phyloP scores from a whole-genome alignment of 345 rosid genomes.

The Salix exigua region DNA sequence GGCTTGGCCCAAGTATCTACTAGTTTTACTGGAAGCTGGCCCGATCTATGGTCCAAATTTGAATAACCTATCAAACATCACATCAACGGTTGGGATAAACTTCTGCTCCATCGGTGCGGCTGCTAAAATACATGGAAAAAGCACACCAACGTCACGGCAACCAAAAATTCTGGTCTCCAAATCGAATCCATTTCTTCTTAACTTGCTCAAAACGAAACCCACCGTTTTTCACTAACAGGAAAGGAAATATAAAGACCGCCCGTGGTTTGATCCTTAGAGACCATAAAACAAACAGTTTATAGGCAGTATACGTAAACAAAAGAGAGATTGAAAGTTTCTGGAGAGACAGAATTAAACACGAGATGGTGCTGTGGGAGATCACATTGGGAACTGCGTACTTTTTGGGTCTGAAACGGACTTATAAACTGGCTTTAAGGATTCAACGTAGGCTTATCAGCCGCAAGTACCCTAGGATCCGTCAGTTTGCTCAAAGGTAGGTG shows the following conservation, averaged over 20 bases:
- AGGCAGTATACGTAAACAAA: background rate
- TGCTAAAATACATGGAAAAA: no score
- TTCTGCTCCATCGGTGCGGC: no score
- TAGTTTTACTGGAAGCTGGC: no score
- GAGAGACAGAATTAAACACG: background rate
- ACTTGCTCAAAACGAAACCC: background rate
- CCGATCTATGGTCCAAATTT: no score
- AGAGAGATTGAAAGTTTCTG: conserved; percentile 3
- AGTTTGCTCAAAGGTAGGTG: conserved; percentile 54
- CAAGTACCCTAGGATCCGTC: conserved; percentile 55
- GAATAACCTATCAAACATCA: no score
- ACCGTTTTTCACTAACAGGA: background rate
- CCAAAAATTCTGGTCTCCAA: no score
- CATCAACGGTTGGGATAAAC: no score
- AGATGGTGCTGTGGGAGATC: conserved; percentile 94
- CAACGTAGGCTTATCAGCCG: conserved; percentile 62
- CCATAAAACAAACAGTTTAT: conserved; percentile 2
- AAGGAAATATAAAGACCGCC: background rate
- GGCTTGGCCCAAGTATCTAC: no score
- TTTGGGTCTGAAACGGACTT: conserved; percentile 76
- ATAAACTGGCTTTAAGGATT: conserved; percentile 61
- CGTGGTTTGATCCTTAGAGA: background rate
- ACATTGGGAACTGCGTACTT: conserved; percentile 80
- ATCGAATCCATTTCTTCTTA: no score
- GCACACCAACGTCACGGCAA: no score